Conservation (phyloP, 192 early-diverging fungal genomes). For the Phlyctochytrium planicorne region DNA sequence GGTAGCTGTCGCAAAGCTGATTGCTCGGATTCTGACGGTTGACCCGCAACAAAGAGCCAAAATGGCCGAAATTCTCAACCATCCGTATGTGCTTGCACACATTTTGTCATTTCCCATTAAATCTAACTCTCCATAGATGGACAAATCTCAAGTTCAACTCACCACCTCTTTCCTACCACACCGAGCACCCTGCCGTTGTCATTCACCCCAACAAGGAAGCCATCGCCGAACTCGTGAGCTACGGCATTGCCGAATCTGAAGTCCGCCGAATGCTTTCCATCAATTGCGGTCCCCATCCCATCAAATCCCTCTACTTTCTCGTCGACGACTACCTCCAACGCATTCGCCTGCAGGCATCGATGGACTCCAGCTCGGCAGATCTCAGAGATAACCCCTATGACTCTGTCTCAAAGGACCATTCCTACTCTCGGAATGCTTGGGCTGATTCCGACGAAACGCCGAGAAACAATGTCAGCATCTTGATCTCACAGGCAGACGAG, state of each 20-base stretch:
- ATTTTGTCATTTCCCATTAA: conserved; percentile 46
- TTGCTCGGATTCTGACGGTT: conserved; percentile 36
- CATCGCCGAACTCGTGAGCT: conserved; percentile 25
- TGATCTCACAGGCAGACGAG: background rate
- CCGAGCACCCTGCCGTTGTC: conserved; percentile 16
- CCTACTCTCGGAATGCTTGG: background rate
- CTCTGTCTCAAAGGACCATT: background rate
- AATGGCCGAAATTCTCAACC: conserved; percentile 26
- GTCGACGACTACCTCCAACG: conserved; percentile 21
- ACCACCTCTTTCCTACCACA: conserved; percentile 10
- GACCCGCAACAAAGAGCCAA: conserved; percentile 24
- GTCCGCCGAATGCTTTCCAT: conserved; percentile 15
- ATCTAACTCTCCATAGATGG: conserved; percentile 54
- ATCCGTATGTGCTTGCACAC: conserved; percentile 31
- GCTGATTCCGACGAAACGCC: background rate
- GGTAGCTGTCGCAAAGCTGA: conserved; percentile 41
- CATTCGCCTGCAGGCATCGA: background rate
- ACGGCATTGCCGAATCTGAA: conserved; percentile 28
- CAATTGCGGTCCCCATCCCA: conserved; percentile 34
- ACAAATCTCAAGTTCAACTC: conserved; percentile 45
- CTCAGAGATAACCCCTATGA: background rate
- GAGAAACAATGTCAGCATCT: background rate
- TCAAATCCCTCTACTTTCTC: conserved; percentile 31
- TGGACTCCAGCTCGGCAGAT: background rate
- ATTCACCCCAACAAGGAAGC: conserved; percentile 11